Base-by-base conservation (phyloP, 2,329 filamentous ascomycete genomes). In the Neospermospora avenae region DNA sequence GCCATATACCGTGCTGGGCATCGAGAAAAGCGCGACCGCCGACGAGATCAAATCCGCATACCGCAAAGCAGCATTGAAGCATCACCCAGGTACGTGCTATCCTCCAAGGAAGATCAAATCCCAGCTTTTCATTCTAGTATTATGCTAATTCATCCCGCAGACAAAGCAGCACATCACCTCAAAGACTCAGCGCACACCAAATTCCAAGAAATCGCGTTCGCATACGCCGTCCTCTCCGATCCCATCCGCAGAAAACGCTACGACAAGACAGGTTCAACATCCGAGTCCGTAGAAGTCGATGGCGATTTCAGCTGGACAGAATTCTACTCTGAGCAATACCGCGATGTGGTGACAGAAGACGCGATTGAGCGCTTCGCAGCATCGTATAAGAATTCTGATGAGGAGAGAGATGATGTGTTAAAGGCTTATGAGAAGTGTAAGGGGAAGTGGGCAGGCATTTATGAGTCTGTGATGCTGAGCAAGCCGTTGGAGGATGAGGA, bases 201-300 rank as follows among this genome's bases (percentile, higher is more conserved):
- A 57, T 99, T 99, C 74, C 95, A 99, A 75, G 81, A 89, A 68
- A 86, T 99, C 68, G 93, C 93, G 24, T 93, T 97, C 70, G 93
- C 95, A 55, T 96, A 98, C 72, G 93, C 92, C 35, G 84, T 99
- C 53, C 89, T 99, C 37, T 96, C 91, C 34, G 91, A 97, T 68
- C 81, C 88, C 22, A 80, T 81, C 20, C 86, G 95, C 56, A 89
- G 95, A 67, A 86, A 86, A 68, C 89, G 91, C 61, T 99, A 96
- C 78, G 93, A 99, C 72, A 81, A 83, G 56, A 98, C 93, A 0
- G 95, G 95, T 57, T 95, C 89, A 58, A 98, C 93, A 0, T 85
- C 90, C 11, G 93, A 97, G 72, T 87, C 86, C 8, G 84, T 96
- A 22, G 82, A 88, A 34, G 88, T 91, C 72, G 87, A 90, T 61